Evolutionary conservation across 179 eudicot genomes (phyloP).

Genomic region (Amaranthus tricolor): DNA sequence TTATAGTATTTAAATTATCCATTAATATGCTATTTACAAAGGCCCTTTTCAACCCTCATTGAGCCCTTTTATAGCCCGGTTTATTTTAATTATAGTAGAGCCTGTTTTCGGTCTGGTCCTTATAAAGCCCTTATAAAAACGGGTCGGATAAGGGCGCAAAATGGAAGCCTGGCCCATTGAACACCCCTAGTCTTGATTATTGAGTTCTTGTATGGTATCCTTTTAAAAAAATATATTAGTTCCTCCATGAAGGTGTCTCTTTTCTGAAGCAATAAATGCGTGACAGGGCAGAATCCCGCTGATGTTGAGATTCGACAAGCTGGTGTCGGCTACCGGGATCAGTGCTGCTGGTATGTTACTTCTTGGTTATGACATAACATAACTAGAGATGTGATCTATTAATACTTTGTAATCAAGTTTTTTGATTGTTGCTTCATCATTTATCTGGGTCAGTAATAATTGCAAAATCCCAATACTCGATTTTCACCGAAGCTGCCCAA

Average conservation of each 20-base stretch:
- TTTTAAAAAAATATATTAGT: background rate
- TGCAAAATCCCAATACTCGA: conserved; percentile 75
- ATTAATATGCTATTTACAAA: too few species aligned
- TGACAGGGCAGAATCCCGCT: conserved; percentile 55
- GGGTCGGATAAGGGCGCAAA: too few species aligned
- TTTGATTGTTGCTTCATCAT: conserved; percentile 22
- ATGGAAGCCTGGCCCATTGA: too few species aligned
- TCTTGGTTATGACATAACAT: conserved; percentile 5
- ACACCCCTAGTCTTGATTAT: background rate
- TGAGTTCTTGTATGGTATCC: conserved; percentile 7
- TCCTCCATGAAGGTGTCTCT: background rate
- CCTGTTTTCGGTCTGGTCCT: too few species aligned
- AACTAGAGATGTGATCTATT: background rate
- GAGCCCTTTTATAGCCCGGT: too few species aligned
- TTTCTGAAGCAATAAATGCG: conserved; percentile 27
- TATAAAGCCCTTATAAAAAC: too few species aligned
- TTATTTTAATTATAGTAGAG: too few species aligned
- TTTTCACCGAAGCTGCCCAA: conserved; percentile 81
- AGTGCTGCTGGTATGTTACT: conserved; percentile 61
- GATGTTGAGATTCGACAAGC: conserved; percentile 61
- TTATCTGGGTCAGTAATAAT: conserved; percentile 52
- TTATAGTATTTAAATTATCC: too few species aligned
- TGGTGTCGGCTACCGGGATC: conserved; percentile 45
- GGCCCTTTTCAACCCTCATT: too few species aligned
- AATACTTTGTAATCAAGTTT: background rate